Evolutionary conservation across 495 filamentous ascomycete genomes (phyloP), one percentile per base, ranked within the genome.

Genomic region (Penicillium psychrofluorescens): DNA sequence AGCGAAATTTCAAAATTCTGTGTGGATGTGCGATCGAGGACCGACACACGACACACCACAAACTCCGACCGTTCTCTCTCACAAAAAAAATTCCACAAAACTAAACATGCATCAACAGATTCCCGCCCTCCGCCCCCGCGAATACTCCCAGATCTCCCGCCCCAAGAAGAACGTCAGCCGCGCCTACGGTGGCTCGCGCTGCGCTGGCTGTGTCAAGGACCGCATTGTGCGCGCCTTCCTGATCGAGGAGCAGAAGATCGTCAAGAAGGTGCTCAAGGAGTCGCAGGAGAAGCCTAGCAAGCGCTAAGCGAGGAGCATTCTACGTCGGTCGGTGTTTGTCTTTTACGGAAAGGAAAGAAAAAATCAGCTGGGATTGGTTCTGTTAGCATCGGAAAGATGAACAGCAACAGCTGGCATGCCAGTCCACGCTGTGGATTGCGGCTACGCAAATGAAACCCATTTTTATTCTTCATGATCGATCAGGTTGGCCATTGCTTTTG

Each of bases 201-300:
- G 92, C 78, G 87, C 87, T 56, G 95, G 90, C 77, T 99, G 92
- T 71, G 92, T 97, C 59, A 91, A 91, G 75, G 94, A 99, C 78
- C 80, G 92, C 54, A 81, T 99, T 54, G 86, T 95, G 44, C 86
- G 94, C 51, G 94, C 92, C 36, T 97, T 96, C 83, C 75, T 97
- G 75, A 96, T 97, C 55, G 92, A 97, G 79, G 92, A 99, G 81
- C 92, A 99, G 79, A 97, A 97, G 88, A 96, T 99, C 58, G 94
- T 99, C 73, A 97, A 99, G 88, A 97, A 97, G 86, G 92, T 97
- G 59, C 81, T 95, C 70, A 91, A 94, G 82, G 89, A 95, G 76
- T 85, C 75, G 53, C 86, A 90, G 76, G 71, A 78, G 67, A 95
- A 94, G 86, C 62, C 66, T 51, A 62, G 59, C 52, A 74, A 74